These are phyloP conservation scores for Volvox carteri DNA, from an alignment of 163 green algal species.

Conservation along the genomic window DNA sequence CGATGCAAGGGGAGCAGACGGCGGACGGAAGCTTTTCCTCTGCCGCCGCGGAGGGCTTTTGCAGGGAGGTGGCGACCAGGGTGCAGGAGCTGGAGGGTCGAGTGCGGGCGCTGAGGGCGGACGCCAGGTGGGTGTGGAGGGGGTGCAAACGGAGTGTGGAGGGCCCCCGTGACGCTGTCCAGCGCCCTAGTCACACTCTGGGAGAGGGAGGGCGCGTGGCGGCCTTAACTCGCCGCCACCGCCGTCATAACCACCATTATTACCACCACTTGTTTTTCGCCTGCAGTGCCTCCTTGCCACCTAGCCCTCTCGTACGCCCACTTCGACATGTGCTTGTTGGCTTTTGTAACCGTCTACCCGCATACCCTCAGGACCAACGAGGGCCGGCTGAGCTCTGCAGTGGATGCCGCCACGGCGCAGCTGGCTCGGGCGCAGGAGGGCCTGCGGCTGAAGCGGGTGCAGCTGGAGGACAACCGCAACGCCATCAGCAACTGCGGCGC, in stretches of 20 bases:
- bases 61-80: slow-evolving; percentile 26
- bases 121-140: slow-evolving; percentile 30
- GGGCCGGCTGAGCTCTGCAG: slow-evolving; percentile 22
- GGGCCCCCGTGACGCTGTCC: no score
- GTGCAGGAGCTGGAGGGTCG: slow-evolving; percentile 24
- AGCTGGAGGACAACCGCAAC: slow-evolving; percentile 47
- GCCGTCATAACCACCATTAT: no score
- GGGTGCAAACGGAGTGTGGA: no score
- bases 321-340: no score
- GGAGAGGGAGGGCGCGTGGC: no score
- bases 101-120: slow-evolving; percentile 19
- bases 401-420: slow-evolving; percentile 62
- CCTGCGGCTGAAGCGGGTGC: slow-evolving; percentile 55
- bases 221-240: no score
- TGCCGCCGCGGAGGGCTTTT: slow-evolving; percentile 49
- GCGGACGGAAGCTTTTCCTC: slow-evolving; percentile 15
- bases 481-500: slow-evolving; percentile 42
- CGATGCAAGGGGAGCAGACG: slow-evolving; percentile 23
- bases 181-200: no score
- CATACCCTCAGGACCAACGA: slow-evolving; percentile 63
- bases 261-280: no score
- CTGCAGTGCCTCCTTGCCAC: no score
- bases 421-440: slow-evolving; percentile 58
- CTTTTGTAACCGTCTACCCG: no score
- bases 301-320: no score